Conservation (phyloP, 140 eudicot species). For the Anethum foeniculum region DNA sequence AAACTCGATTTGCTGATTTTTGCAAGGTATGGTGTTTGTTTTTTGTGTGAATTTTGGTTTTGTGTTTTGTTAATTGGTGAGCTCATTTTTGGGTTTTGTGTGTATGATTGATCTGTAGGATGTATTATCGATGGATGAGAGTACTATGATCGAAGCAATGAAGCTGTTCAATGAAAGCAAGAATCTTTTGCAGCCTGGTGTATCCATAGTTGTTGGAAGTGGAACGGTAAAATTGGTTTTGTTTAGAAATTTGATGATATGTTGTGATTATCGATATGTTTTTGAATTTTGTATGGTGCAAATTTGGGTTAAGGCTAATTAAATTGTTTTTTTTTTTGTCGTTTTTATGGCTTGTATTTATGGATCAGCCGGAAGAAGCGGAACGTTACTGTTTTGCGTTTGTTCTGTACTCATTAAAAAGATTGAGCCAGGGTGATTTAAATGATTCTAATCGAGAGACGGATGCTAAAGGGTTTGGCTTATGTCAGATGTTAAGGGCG, state of each 20-base stretch:
- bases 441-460: slow-evolving; percentile 13
- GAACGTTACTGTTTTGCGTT: slow-evolving; percentile 84
- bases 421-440: slow-evolving; percentile 32
- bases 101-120: slow-evolving; percentile 31
- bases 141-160: slow-evolving; percentile 38
- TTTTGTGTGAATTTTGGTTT: neutral
- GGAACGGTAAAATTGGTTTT: slow-evolving; percentile 38
- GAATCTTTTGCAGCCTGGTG: slow-evolving; percentile 45
- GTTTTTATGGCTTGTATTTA: neutral
- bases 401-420: slow-evolving; percentile 49
- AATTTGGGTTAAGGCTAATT: neutral
- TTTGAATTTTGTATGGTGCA: neutral
- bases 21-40: slow-evolving; percentile 58
- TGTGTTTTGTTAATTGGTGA: neutral
- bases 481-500: slow-evolving; percentile 65
- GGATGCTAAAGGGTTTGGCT: slow-evolving; percentile 31
- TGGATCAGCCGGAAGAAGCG: slow-evolving; percentile 66
- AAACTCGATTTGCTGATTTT: slow-evolving; percentile 57
- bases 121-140: slow-evolving; percentile 45
- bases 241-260: neutral
- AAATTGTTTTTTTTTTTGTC: no score
- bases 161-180: slow-evolving; percentile 57
- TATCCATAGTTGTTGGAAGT: slow-evolving; percentile 44
- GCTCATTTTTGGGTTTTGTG: neutral
- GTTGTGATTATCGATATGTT: neutral